Evolutionary conservation across 2,329 filamentous ascomycete genomes (phyloP), one percentile per base, ranked within the genome.

Genomic region (Pyrenophora teres): DNA sequence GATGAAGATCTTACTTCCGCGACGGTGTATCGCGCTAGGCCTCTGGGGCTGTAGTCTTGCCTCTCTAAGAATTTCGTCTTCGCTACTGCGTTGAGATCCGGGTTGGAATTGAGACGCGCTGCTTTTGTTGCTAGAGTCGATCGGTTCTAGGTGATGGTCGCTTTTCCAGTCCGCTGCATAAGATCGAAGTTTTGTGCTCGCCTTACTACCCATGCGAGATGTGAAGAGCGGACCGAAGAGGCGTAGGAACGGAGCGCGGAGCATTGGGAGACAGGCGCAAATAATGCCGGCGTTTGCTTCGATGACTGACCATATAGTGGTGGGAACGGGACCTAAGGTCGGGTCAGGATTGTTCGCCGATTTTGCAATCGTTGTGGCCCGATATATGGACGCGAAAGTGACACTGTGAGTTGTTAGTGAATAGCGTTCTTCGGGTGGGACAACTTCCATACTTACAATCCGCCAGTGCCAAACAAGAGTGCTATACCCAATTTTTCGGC

Each of bases 261-360:
- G 55, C 63, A 65, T 66, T 4, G 60, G 60, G 9, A 63, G 52
- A 37, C 60, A 62, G 23, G 60, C 56, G 25, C 60, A 63, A 6
- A 63, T 46, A 19, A 66, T 64, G n/a, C 63, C 62, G 5, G 62
- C 56, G n/a, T 66, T 66, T 18, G 59, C 56, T 43, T 66, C 63
- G 16, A 66, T 60, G 1, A 65, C 63, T 19, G 58, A 59, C 63
- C 63, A 66, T 12, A 62, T 50, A 2, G 62, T 65, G 3, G 60
- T 60, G 5, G 63, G 62, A 21, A 64, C 56, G 7, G 63, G 63
- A 5, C 60, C 63, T 53, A 56, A 61, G 19, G 62, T 65, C 9
- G 63, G 62, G 46, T 66, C 63, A 18, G 57, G 57, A 27, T 63
- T 48, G 21, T 30, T 60, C 25, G 64, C 58, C 7, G 63, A 63